Conservation (phyloP, 768 basidiomycete species). For the Auricularia heimuer region DNA sequence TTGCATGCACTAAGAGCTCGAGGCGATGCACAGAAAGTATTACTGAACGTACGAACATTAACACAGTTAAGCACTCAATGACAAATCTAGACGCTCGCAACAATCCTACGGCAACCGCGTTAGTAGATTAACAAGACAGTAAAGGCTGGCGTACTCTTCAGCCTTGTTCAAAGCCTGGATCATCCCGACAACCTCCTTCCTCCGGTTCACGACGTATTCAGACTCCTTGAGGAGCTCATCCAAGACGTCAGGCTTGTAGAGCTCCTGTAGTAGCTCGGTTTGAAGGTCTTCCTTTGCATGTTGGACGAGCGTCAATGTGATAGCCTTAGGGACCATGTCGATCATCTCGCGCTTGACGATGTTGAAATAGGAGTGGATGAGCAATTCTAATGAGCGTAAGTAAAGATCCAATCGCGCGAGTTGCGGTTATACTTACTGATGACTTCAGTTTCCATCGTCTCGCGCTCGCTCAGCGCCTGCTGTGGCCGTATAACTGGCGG, state of each 20-base stretch:
- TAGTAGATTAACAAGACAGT: neutral
- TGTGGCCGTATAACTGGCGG: conserved; percentile 84
- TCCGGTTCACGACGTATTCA: conserved; percentile 76
- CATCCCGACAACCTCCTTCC: conserved; percentile 93
- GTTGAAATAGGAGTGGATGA: conserved; percentile 96
- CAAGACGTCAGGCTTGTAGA: conserved; percentile 94
- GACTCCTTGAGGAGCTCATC: conserved; percentile 94
- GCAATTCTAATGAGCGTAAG: conserved; percentile 51
- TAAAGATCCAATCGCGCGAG: neutral
- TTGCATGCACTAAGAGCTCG: too few species aligned
- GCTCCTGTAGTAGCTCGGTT: conserved; percentile 84
- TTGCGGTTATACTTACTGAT: conserved; percentile 72
- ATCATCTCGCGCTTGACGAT: conserved; percentile 99
- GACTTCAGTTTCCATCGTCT: conserved; percentile 97
- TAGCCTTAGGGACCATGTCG: conserved; percentile 98
- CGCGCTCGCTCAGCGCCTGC: conserved; percentile 82
- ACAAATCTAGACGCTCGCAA: too few species aligned
- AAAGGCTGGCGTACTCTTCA: conserved; percentile 61
- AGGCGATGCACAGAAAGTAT: too few species aligned
- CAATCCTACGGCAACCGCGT: too few species aligned
- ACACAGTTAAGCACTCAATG: too few species aligned
- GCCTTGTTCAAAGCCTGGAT: conserved; percentile 92
- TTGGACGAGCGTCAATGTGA: conserved; percentile 82
- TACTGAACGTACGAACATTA: too few species aligned
- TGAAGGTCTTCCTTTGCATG: conserved; percentile 93